Percentiles rank a stretch among this genome's conserved stretches.
Evolutionary conservation across 2,329 filamentous ascomycete genomes (phyloP).

Genomic region (Alternaria metachromatica): DNA sequence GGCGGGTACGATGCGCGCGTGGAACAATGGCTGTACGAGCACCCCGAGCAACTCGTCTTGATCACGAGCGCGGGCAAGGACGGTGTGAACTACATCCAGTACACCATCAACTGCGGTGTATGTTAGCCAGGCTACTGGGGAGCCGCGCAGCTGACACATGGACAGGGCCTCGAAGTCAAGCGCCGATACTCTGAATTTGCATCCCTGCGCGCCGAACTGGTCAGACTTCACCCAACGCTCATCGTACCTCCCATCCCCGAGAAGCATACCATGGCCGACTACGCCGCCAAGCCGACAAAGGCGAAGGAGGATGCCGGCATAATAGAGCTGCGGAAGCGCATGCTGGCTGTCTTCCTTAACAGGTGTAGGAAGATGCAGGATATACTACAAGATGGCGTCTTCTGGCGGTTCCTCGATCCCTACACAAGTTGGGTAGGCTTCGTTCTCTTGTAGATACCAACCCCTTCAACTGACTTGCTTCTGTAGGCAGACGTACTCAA

Average conservation of each 20-base stretch:
- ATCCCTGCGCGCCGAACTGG: slow-evolving; percentile 85
- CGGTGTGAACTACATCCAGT: slow-evolving; percentile 92
- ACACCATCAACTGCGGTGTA: slow-evolving; percentile 95
- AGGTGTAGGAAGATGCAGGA: slow-evolving; percentile 92
- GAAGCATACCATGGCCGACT: slow-evolving; percentile 98
- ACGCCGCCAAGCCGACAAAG: slow-evolving; percentile 95
- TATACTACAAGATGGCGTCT: slow-evolving; percentile 89
- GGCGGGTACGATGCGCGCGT: slow-evolving; percentile 94
- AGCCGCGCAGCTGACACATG: slow-evolving; percentile 17
- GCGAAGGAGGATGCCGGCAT: slow-evolving; percentile 98
- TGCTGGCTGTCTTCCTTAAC: slow-evolving; percentile 95
- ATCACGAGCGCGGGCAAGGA: slow-evolving; percentile 96
- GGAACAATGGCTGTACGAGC: slow-evolving; percentile 96
- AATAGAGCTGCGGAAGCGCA: slow-evolving; percentile 94
- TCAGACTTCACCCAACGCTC: slow-evolving; percentile 90
- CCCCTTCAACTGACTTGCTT: slow-evolving; percentile 3
- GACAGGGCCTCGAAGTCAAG: slow-evolving; percentile 90
- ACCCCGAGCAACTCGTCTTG: slow-evolving; percentile 84
- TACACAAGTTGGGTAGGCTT: slow-evolving; percentile 92
- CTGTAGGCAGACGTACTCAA: slow-evolving; percentile 91
- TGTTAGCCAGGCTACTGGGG: slow-evolving; percentile 28
- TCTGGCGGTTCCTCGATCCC: slow-evolving; percentile 96
- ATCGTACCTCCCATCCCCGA: slow-evolving; percentile 97
- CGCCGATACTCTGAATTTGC: slow-evolving; percentile 96
- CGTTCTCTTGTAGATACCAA: neutral